Evolutionary conservation across 139 green algal species (phyloP).

Genomic region (Limnomonas spitsbergensis): DNA sequence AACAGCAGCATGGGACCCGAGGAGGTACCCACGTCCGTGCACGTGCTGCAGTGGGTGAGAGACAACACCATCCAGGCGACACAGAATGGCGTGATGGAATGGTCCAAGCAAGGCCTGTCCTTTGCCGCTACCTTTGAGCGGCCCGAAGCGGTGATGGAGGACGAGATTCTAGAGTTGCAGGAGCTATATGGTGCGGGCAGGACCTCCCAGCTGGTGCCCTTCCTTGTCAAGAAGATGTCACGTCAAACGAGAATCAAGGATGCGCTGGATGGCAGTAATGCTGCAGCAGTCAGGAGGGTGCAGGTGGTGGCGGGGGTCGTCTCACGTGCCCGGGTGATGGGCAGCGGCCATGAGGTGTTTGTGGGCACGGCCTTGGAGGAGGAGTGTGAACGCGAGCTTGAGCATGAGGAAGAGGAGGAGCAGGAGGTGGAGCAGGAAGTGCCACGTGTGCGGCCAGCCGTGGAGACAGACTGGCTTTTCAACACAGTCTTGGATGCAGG

Average conservation of each 20-base stretch:
- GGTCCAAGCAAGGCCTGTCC: constrained; percentile 38
- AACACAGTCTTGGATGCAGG: neutral
- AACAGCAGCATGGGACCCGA: neutral
- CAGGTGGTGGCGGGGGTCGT: neutral
- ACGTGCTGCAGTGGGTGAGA: constrained; percentile 44
- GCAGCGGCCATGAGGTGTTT: constrained; percentile 18
- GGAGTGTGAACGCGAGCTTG: constrained; percentile 53
- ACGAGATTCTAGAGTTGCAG: constrained; percentile 36
- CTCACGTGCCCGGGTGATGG: neutral
- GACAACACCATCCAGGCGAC: constrained; percentile 34
- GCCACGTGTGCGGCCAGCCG: neutral
- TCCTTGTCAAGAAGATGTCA: neutral
- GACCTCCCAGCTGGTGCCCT: neutral
- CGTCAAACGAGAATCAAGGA: neutral
- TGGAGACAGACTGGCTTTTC: constrained; percentile 39
- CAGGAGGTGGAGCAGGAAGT: constrained; percentile 44
- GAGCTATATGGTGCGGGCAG: constrained; percentile 19
- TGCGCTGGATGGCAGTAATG: neutral
- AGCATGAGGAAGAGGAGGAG: constrained; percentile 53
- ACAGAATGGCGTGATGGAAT: constrained; percentile 23
- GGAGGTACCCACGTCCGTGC: neutral
- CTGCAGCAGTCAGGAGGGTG: neutral
- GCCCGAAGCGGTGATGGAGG: constrained; percentile 30
- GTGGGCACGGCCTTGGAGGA: constrained; percentile 29
- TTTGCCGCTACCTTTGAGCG: constrained; percentile 32